Evolutionary conservation across 805 yeast genomes (phyloP).

Genomic region (Jamesozyma gamospora): DNA sequence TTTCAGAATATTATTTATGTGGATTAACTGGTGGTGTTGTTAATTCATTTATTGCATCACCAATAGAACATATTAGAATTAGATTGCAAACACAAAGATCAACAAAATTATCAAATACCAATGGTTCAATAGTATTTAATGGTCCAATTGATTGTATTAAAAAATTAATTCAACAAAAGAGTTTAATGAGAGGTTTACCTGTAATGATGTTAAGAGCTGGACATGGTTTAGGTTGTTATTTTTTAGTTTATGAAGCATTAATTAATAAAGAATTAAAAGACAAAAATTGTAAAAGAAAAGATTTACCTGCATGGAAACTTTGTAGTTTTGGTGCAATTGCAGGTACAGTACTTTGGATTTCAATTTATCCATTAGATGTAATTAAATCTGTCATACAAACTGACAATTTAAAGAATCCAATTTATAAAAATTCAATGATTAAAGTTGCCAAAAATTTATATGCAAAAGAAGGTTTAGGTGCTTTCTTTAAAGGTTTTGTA

Average conservation of each 20-base stretch:
- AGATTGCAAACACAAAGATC: constrained; percentile 72
- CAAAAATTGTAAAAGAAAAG: constrained; percentile 41
- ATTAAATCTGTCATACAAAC: constrained; percentile 83
- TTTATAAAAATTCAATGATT: constrained; percentile 46
- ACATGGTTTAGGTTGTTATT: constrained; percentile 82
- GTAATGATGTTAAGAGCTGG: constrained; percentile 83
- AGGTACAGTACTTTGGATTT: constrained; percentile 81
- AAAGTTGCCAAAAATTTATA: constrained; percentile 49
- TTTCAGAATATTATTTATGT: constrained; percentile 63
- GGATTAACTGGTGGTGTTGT: constrained; percentile 92
- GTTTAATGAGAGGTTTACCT: constrained; percentile 67
- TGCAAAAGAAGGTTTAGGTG: constrained; percentile 53
- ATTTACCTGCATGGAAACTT: constrained; percentile 78
- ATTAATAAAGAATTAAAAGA: constrained; percentile 42
- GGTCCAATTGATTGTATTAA: constrained; percentile 42
- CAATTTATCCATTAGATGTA: constrained; percentile 82
- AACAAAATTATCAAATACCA: constrained; percentile 19
- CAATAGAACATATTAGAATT: constrained; percentile 92
- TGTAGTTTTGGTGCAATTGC: constrained; percentile 85
- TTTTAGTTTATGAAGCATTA: constrained; percentile 82
- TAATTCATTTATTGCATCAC: constrained; percentile 80
- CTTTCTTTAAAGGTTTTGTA: constrained; percentile 81
- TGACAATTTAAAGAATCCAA: constrained; percentile 51
- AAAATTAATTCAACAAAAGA: constrained; percentile 44
- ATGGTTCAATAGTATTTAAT: constrained; percentile 34